Base-by-base conservation (phyloP, 495 filamentous ascomycete genomes). In the Saxispiralis lemnorum region DNA sequence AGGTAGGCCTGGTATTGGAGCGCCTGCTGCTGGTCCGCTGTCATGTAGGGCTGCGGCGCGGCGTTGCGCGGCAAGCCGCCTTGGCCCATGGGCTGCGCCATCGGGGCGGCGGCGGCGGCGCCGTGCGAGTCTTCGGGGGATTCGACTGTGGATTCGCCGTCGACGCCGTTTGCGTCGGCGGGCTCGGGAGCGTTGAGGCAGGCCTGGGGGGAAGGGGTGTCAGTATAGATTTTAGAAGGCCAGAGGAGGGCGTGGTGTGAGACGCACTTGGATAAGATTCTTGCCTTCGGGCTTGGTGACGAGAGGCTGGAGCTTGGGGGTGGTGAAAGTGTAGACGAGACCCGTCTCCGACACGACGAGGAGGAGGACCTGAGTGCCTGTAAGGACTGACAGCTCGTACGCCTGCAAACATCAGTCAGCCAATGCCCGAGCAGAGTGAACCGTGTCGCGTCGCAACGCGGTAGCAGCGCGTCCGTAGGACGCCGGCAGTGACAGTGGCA, bases 251-350 rank as follows among this genome's bases (percentile, higher is more conserved):
- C 11, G 43, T 10, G 7, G 39, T 5, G 12, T 38, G 28, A 18
- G 31, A 34, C 73, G 45, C 74, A 96, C 92, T 79, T 99, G 92
- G 46, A 99, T 99, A 33, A 99, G 68, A 59, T 99, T 99, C 74
- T 99, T 99, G 66, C 92, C 92, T 61, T 99, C 92, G 9, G 92
- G 78, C 71, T 99, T 99, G 51, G 92, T 99, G 45, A 99, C 92
- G 37, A 99, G 73, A 48, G 92, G 92, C 67, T 99, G 92, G 31
- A 99, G 78, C 69, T 99, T 99, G 7, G 92, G 89, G 7, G 92
- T 99, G 47, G 92, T 99, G 63, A 99, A 99, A 47, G 92, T 99
- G 63, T 99, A 99, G 54, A 99, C 89, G 17, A 99, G 75, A 42
- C 89, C 89, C 41, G 89, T 99, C 66, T 99, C 89, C 31, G 92